Evolutionary conservation across 805 yeast genomes (phyloP), one percentile per base, ranked within the genome.

Genomic region (Blastobotrys robertii): DNA sequence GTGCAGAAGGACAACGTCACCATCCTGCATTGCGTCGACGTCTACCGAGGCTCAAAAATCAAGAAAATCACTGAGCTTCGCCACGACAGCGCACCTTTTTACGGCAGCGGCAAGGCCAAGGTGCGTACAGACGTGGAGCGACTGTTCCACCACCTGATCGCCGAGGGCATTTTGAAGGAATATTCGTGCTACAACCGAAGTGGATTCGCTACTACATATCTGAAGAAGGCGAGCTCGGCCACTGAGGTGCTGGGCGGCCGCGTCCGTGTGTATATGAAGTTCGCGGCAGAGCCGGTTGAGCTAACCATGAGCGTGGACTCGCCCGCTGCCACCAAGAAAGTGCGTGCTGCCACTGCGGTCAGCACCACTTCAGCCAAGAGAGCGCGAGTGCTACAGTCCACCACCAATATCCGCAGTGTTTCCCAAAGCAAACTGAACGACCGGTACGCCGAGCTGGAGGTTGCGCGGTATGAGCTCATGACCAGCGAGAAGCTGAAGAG

Each of bases 81-180:
- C 0, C 84, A 81, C 54, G 77, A 81, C 53, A 53, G 53, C 13
- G 68, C 70, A 36, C 70, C 71, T n/a, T 72, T 63, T 37, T 87
- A 83, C 57, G 95, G 96, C 1, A 63, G 64, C 22, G 95, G 95
- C 3, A 75, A 71, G 51, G 67, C 63, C 6, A 56, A 80, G 50
- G 74, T 75, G n/a, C 78, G 78, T 48, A 73, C 77, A 2, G 85
- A 81, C 30, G 70, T 84, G 28, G 95, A 88, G 60, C 68, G 97
- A 48, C 74, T 92, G 5, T 82, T 88, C 49, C 87, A 85, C 58
- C 81, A 81, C 50, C 63, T 92, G 45, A 71, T 85, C 22, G 73
- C 83, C 8, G 77, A 77, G 44, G 74, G 76, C 16, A 70, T 79
- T 10, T 59, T 92, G 30, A 70, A 70, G 45, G 97, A 88, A 57